Evolutionary conservation across 805 yeast species (phyloP), one percentile per base, ranked within the genome.

Genomic region (Candida fluviatilis): DNA sequence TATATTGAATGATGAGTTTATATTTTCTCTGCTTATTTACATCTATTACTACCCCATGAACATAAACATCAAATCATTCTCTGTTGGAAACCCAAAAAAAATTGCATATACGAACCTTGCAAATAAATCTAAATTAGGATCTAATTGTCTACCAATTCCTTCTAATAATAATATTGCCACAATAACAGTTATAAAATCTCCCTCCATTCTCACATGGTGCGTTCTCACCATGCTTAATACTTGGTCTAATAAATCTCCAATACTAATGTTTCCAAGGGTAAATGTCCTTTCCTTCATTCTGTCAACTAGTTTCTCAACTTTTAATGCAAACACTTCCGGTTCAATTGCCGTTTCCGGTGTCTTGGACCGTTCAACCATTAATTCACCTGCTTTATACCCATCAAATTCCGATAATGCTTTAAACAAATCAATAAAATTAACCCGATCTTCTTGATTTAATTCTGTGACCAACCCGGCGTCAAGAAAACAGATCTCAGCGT

Each of bases 161-260:
- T 93, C 99, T 40, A 93, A 65, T 39, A 93, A 68, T 38, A 93
- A 64, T 17, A 93, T 89, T 1, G 98, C 96, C 23, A 93, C 88
- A n/a, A 93, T 84, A 17, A 93, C 96, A 21, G 95, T 88, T 31
- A 93, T 81, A 55, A 93, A 93, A 60, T 93, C 99, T 5, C 95
- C 95, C 55, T 93, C 99, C 95, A 93, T 85, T 54, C 96, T 74
- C 16, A 93, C 99, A 60, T 93, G 99, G 59, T 93, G 99, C 8
- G 71, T 67, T 44, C 98, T 70, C 14, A 93, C 98, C 97, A 93
- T 89, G 3, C 81, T 70, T 41, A 93, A 71, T 72, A 91, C 90
- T 52, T 80, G 84, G 49, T 88, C 93, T 40, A 93, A 68, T 40
- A 93, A 66, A 52, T 90, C 97, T 3, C 98, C 97, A 45, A 93